A percentile compares a stretch with the other conserved stretches of the same genome.
Conservation (phyloP, 1,284 basidiomycete species). For the Microbotryum lychnidis-dioicae region DNA sequence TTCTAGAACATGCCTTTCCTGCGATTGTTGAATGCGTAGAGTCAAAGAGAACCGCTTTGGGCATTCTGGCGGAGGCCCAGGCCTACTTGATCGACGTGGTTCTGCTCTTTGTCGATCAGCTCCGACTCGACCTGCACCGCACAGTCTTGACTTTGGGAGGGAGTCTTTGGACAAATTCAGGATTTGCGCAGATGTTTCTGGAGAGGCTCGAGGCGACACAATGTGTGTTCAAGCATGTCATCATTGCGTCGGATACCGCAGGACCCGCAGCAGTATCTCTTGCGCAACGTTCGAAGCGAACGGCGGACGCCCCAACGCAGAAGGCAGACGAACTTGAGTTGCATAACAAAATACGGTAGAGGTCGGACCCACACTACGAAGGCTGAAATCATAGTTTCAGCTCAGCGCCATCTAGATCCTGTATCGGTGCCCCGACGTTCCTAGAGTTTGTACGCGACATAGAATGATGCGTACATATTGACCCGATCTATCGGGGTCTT, state of each 20-base stretch:
- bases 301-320: no score
- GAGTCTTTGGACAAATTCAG: constrained; percentile 33
- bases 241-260: no score
- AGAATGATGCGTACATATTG: constrained; percentile 49
- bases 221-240: no score
- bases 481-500: constrained; percentile 52
- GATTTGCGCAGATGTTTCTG: constrained; percentile 28
- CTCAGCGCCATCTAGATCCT: no score
- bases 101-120: constrained; percentile 19
- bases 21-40: background rate
- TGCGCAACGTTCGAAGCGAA: no score
- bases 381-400: no score
- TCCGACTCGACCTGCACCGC: constrained; percentile 16
- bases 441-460: no score
- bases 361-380: no score
- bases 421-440: no score
- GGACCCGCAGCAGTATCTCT: no score
- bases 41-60: constrained; percentile 11
- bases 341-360: no score
- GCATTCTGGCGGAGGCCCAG: constrained; percentile 20
- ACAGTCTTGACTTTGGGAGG: constrained; percentile 34
- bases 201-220: constrained; percentile 11
- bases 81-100: constrained; percentile 25
- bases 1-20: constrained; percentile 25
- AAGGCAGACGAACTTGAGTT: no score